Evolutionary conservation across 192 early-diverging fungal genomes (phyloP), one percentile per base, ranked within the genome.

Genomic region (Glomus cerebriforme): DNA sequence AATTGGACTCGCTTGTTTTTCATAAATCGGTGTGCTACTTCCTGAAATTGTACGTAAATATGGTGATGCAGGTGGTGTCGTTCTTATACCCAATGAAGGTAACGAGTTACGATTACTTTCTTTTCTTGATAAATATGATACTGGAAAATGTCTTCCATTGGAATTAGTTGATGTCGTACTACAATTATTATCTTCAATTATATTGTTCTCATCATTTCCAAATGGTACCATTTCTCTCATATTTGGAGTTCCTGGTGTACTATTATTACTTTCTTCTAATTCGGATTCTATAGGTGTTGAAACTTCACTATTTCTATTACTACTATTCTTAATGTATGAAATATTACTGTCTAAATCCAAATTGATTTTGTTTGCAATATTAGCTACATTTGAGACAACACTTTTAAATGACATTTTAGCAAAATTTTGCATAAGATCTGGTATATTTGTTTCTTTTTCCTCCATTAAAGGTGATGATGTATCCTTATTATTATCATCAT

Each of bases 151-250:
- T 7, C 8, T 66, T 10, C 29, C 64, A 17, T 13, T 31, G 35
- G 66, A 68, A 37, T 68, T 34, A 17, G 19, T 32, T 34, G 32
- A 35, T 37, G 32, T n/a, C n/a, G 22, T n/a, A 22, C 19, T n/a
- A n/a, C 1, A 7, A 7, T 17, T 39, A 19, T 31, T 39, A 24
- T 12, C n/a, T 39, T 15, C 19, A 8, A 8, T 9, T 9, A n/a
- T 22, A 8, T 67, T 37, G 6, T 35, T 68, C 12, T 17, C 27
- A 32, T 12, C 19, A 31, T 31, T 29, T n/a, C n/a, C 66, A 60
- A 75, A 75, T 75, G 73, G 62, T 2, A 60, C 2, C 73, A 75
- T 75, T 62, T 75, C 73, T 7, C 31, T 47, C 27, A 49, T 4
- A 19, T 31, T 59, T 54, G 13, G 67, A 39, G 37, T 70, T 6